Base-by-base conservation (phyloP, 1,284 basidiomycete genomes). In the Coniferiporia weirii region DNA sequence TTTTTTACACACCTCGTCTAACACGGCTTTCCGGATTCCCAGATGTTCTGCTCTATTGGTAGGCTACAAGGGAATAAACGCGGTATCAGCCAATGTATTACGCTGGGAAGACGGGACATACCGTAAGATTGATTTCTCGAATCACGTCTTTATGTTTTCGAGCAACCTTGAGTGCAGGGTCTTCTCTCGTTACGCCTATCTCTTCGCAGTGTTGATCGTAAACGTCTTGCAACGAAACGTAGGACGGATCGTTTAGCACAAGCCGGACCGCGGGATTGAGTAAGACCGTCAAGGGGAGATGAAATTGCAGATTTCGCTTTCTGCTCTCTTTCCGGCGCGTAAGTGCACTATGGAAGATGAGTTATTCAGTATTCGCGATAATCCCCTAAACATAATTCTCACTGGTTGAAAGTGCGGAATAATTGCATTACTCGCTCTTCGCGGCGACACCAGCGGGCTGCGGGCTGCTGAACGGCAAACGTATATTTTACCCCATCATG, bases 351-450 rank as follows among this genome's bases (percentile, higher is more conserved):
- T 15, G 48, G 60, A 51, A 27, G 17, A 58, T 13, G 34, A 4
- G 9, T 35, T 32, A 46, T 59, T 17, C 56, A 60, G 15, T 38
- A 19, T 35, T 10, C 1, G 51, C 17, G 32, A 19, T 32, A 40
- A 40, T 40, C 8, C 15, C 38, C 48, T 15, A 22, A 48, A 50
- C 45, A 40, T 36, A 47, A 34, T n/a, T 55, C 83, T 57, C 65
- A 94, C 93, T 87, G 85, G 70, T 98, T 98, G 74, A 98, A 91
- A 64, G 92, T 91, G 20, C 96, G 83, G 75, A 97, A 89, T 38
- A 98, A 75, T 70, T 98, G 95, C 73, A 93, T 90, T 52, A 95
- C 86, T 53, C 93, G 81, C 69, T 99, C 97, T 74, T 99, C 97
- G 32, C 97, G 82, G 38, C 96, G 87, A 66, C 89, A 90, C 67